These are phyloP conservation scores for Plasmodium knowlesi DNA, from an alignment of 169 alveolate species.

Conservation along the genomic window DNA sequence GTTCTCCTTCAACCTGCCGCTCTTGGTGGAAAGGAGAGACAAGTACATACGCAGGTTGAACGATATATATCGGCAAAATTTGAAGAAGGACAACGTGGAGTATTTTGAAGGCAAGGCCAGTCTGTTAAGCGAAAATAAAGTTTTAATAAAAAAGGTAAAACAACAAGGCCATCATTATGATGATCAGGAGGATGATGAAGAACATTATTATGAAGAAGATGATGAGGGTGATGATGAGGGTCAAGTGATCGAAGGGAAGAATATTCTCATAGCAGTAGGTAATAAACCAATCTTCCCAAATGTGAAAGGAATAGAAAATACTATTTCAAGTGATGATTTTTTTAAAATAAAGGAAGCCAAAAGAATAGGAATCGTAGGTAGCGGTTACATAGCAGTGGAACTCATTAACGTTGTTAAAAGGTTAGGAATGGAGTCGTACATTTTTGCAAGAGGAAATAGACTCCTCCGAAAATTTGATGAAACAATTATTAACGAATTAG, in stretches of 20 bases:
- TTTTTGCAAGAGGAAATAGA: conserved; percentile 84
- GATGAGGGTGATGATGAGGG: conserved; percentile 12
- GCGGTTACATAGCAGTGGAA: conserved; percentile 96
- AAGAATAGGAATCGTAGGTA: conserved; percentile 94
- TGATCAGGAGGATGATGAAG: conserved; percentile 14
- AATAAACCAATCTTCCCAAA: conserved; percentile 85
- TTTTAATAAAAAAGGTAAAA: conserved; percentile 19
- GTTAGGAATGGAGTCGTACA: conserved; percentile 91
- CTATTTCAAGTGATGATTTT: conserved; percentile 92
- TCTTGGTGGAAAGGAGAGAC: conserved; percentile 82
- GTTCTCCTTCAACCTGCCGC: conserved; percentile 36
- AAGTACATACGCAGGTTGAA: conserved; percentile 86
- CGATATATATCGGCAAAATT: conserved; percentile 83
- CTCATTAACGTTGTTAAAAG: conserved; percentile 91
- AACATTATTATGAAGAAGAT: conserved; percentile 1
- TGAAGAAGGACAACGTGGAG: conserved; percentile 83
- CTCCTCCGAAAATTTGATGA: conserved; percentile 78
- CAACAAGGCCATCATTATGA: not conserved
- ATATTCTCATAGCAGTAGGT: conserved; percentile 91
- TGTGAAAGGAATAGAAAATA: conserved; percentile 86
- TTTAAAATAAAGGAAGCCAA: conserved; percentile 92
- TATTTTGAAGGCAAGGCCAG: conserved; percentile 73
- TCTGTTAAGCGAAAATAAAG: conserved; percentile 18
- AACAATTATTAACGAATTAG: conserved; percentile 86
- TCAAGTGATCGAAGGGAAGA: conserved; percentile 78